phyloP scores from a whole-genome alignment of 2,329 filamentous ascomycete genomes.

The Aureobasidium sp. region DNA sequence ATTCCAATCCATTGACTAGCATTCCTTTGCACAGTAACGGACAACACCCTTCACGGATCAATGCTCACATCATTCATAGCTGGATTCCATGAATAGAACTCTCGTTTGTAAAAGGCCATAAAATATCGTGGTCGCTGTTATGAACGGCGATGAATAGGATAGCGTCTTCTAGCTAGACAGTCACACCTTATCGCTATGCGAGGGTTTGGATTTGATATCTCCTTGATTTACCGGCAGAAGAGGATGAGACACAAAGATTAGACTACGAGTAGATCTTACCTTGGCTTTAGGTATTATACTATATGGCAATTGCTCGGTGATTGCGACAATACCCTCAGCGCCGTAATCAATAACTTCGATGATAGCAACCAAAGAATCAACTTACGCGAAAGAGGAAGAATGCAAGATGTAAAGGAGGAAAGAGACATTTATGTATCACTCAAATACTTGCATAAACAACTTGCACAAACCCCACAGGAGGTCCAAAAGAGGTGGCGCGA shows the following conservation, averaged over 20 bases:
- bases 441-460: neutral
- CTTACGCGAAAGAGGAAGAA: neutral
- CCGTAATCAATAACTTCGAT: neutral
- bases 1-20: no score
- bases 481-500: neutral
- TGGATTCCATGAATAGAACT: no score
- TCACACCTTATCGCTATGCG: neutral
- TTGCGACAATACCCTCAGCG: neutral
- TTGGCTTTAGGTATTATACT: neutral
- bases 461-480: neutral
- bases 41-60: no score
- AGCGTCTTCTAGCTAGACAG: neutral
- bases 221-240: neutral
- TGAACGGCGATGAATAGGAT: neutral
- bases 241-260: no score
- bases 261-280: no score
- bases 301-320: neutral
- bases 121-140: neutral
- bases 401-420: neutral
- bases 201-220: neutral
- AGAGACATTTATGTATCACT: neutral
- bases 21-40: no score
- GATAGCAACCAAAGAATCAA: neutral
- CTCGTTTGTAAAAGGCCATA: neutral
- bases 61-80: no score